These are phyloP conservation scores for Colletotrichum godetiae DNA, from an alignment of 2,329 filamentous ascomycete genomes.

Conservation along the genomic window DNA sequence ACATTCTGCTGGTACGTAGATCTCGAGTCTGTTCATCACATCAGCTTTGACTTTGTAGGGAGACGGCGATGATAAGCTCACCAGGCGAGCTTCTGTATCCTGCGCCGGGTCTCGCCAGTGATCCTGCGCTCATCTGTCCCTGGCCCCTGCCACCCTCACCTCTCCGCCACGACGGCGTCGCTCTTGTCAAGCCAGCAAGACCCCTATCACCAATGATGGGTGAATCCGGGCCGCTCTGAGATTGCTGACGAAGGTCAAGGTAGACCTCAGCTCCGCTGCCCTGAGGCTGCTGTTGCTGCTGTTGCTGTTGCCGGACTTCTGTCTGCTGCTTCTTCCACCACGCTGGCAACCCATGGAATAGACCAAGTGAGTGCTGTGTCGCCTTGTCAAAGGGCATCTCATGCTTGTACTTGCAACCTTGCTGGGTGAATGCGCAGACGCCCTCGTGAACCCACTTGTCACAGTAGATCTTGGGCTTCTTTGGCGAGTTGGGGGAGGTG, in stretches of 20 bases:
- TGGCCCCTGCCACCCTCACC: not conserved
- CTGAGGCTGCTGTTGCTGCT: slow-evolving; percentile 5
- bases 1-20: slow-evolving; percentile 5
- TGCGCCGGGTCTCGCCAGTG: not conserved
- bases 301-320: slow-evolving; percentile 49
- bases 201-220: slow-evolving; percentile 10
- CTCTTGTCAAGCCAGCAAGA: slow-evolving; percentile 8
- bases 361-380: slow-evolving; percentile 76
- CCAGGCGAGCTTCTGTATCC: slow-evolving; percentile 7
- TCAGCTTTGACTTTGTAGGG: not conserved
- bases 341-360: slow-evolving; percentile 71
- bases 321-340: slow-evolving; percentile 69
- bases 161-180: slow-evolving; percentile 27
- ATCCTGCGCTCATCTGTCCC: slow-evolving; percentile 1
- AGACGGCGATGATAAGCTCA: not conserved
- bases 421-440: slow-evolving; percentile 85
- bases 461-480: slow-evolving; percentile 78
- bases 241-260: not conserved
- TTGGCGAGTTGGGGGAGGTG: slow-evolving; percentile 50
- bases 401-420: slow-evolving; percentile 90
- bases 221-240: not conserved
- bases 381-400: slow-evolving; percentile 81
- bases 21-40: not conserved
- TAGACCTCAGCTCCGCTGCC: not conserved
- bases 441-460: slow-evolving; percentile 91